These are phyloP conservation scores for Parasarocladium wereldwijsianum DNA, from an alignment of 2,329 filamentous ascomycete genomes.

Conservation along the genomic window DNA sequence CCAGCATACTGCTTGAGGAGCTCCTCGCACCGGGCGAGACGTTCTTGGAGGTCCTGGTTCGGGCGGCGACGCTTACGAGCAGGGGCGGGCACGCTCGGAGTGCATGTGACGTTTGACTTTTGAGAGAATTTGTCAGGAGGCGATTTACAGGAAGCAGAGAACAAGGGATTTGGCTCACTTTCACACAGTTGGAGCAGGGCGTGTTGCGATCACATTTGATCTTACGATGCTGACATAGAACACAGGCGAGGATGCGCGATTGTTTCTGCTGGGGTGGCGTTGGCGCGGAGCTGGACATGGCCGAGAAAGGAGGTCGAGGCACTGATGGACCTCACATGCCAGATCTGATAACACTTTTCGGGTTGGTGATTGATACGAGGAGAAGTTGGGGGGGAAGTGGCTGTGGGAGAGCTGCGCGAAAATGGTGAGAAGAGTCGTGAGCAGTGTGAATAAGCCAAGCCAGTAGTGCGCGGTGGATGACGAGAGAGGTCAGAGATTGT, in stretches of 20 bases:
- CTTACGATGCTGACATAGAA: slow-evolving; percentile 45
- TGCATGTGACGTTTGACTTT: slow-evolving; percentile 44
- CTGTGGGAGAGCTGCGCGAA: too few relatives aligned
- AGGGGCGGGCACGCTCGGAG: slow-evolving; percentile 44
- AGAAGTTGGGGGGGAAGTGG: too few relatives aligned
- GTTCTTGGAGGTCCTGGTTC: slow-evolving; percentile 47
- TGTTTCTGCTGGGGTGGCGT: slow-evolving; percentile 20
- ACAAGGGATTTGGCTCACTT: slow-evolving; percentile 24
- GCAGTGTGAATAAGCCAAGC: too few relatives aligned
- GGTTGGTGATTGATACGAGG: too few relatives aligned
- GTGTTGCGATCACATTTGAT: slow-evolving; percentile 47
- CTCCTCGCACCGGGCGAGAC: slow-evolving; percentile 43
- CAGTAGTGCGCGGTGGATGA: too few relatives aligned
- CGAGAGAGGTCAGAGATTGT: too few relatives aligned
- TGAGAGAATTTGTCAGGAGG: slow-evolving; percentile 5
- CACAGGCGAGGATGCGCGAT: slow-evolving; percentile 35
- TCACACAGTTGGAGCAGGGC: slow-evolving; percentile 45
- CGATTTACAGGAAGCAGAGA: slow-evolving; percentile 3
- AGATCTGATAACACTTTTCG: slow-evolving; percentile 6
- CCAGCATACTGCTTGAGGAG: slow-evolving; percentile 41
- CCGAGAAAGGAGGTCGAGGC: slow-evolving; percentile 8
- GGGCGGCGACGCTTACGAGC: slow-evolving; percentile 43
- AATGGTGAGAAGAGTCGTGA: too few relatives aligned
- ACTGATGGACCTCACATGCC: slow-evolving; percentile 15
- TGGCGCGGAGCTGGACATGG: slow-evolving; percentile 16